Evolutionary conservation across 2,329 filamentous ascomycete species (phyloP), one percentile per base, ranked within the genome.

Genomic region (Claviceps monticola): DNA sequence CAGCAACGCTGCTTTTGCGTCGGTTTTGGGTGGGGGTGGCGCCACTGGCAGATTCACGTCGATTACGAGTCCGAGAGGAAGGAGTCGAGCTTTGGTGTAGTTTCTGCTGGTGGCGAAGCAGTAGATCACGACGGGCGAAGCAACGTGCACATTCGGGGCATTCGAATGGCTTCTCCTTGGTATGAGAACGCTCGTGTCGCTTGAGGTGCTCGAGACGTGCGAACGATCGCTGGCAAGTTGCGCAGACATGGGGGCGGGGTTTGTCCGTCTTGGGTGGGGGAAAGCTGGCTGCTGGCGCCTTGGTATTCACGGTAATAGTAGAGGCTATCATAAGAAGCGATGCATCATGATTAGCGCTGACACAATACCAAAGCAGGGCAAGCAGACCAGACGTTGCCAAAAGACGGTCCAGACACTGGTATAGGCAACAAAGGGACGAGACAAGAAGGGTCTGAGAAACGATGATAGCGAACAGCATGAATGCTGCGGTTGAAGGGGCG

Each of bases 151-250:
- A 98, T 67, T 97, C 88, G 29, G 88, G 88, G 62, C 93, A 98
- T 69, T 96, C 89, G 61, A 98, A 98, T 1, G 93, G 93, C 74
- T 98, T 98, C 71, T 98, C 90, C 68, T 98, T 96, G 45, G 90
- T 96, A 66, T 96, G 90, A n/a, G 89, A 95, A 56, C 93, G 82
- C 71, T 97, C 93, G 69, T 98, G 93, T 55, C 93, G 85, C 73
- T 98, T 98, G 59, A 98, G 73, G 67, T 98, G 93, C 71, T 98
- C 93, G 60, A 98, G 73, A 55, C 93, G 83, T 53, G 93, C 93
- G 67, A 98, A 98, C 36, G 88, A 95, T 58, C 93, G 83, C 62
- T 83, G 80, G 68, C 93, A 98, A 47, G 90, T 97, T 42, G 76
- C 82, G 72, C 93, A 98, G 55, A 95, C 83, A 69, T 98, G 93